A percentile compares a stretch with the other conserved stretches of the same genome.
These are phyloP conservation scores for Candida ulmi DNA, from an alignment of 805 yeast genomes.

Conservation along the genomic window DNA sequence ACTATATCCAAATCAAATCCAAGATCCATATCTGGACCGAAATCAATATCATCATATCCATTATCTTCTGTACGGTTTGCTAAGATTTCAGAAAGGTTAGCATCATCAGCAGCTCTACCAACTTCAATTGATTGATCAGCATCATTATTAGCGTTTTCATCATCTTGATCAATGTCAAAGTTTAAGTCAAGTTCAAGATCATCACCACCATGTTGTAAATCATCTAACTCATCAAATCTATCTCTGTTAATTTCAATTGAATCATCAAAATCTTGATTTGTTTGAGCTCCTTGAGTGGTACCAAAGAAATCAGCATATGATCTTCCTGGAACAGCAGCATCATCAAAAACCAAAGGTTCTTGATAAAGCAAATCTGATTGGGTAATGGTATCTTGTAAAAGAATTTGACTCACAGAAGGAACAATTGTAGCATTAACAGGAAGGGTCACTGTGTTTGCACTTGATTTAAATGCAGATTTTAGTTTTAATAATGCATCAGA, in stretches of 20 bases:
- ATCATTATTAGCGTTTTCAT: constrained; percentile 23
- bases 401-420: constrained; percentile 51
- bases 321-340: constrained; percentile 15
- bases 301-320: constrained; percentile 12
- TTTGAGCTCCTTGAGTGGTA: constrained; percentile 7
- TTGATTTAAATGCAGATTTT: constrained; percentile 56
- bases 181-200: constrained; percentile 54
- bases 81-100: constrained; percentile 11
- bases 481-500: constrained; percentile 67
- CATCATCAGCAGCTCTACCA: constrained; percentile 37
- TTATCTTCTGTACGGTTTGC: constrained; percentile 4
- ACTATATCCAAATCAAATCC: constrained; percentile 14
- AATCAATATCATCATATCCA: constrained; percentile 1
- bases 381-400: constrained; percentile 73
- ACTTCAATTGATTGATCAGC: constrained; percentile 42
- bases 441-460: constrained; percentile 43
- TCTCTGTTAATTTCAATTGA: constrained; percentile 69
- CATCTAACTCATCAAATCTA: constrained; percentile 24
- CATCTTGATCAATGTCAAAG: constrained; percentile 27
- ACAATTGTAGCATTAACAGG: constrained; percentile 58
- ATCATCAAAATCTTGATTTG: constrained; percentile 35
- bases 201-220: constrained; percentile 27
- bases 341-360: constrained; percentile 42
- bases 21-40: constrained; percentile 8
- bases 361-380: constrained; percentile 68